phyloP scores from a whole-genome alignment of 2,329 filamentous ascomycete genomes.

The Cercospora berteroae region DNA sequence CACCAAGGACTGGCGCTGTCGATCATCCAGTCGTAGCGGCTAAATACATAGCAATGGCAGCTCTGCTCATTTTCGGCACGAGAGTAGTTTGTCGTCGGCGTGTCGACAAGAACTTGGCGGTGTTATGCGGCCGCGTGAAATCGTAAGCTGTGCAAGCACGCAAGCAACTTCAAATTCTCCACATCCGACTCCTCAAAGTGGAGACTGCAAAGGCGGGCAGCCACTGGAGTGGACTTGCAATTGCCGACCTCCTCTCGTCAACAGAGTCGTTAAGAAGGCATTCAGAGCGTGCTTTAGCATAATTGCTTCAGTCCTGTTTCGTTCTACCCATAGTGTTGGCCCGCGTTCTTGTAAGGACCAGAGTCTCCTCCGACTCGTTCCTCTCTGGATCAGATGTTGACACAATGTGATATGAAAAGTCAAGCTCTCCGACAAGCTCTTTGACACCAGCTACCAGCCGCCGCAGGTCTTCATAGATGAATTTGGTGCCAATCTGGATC shows the following conservation, averaged over 20 bases:
- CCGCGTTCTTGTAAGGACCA: constrained; percentile 22
- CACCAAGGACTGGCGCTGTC: constrained; percentile 1
- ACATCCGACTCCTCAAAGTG: not conserved
- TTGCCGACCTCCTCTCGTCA: not conserved
- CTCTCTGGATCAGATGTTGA: constrained; percentile 27
- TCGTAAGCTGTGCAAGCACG: not conserved
- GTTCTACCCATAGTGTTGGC: constrained; percentile 10
- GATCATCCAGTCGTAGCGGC: constrained; percentile 3
- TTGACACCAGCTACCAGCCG: constrained; percentile 61
- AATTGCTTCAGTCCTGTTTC: constrained; percentile 22
- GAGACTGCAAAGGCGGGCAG: not conserved
- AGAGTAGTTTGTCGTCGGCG: not conserved
- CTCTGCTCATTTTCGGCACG: not conserved
- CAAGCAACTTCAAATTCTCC: not conserved
- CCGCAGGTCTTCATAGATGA: constrained; percentile 67
- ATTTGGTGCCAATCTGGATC: constrained; percentile 67
- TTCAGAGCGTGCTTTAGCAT: not conserved
- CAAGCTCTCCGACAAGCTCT: constrained; percentile 68
- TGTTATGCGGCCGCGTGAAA: not conserved
- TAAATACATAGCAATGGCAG: not conserved
- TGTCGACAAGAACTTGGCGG: not conserved
- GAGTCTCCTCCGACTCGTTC: constrained; percentile 29
- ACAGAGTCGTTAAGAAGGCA: not conserved
- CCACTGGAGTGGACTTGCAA: not conserved
- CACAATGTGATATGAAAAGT: constrained; percentile 66